Evolutionary conservation across 2,329 filamentous ascomycete species (phyloP).

Genomic region (Colletotrichum godetiae): DNA sequence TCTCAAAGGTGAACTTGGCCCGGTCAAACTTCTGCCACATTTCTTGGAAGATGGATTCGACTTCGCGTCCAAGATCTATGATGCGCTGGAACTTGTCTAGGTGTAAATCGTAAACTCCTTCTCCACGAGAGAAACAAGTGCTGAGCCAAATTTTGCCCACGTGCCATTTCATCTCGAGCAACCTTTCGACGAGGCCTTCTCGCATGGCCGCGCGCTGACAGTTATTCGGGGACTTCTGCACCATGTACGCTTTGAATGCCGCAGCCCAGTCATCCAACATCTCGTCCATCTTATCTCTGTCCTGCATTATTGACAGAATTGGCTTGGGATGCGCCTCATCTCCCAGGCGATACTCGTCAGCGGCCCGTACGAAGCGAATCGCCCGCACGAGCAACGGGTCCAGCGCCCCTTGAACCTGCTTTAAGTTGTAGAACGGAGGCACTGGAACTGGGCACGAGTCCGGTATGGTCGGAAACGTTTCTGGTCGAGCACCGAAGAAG

Average conservation of each 20-base stretch:
- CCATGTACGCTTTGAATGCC: constrained; percentile 38
- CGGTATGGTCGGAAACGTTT: constrained; percentile 40
- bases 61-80: constrained; percentile 40
- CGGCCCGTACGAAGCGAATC: constrained; percentile 44
- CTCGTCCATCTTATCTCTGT: constrained; percentile 38
- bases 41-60: constrained; percentile 23
- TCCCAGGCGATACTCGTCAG: constrained; percentile 42
- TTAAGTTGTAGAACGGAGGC: constrained; percentile 31
- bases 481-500: constrained; percentile 46
- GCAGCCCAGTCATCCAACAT: constrained; percentile 44
- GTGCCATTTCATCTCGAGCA: constrained; percentile 45
- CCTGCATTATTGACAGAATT: constrained; percentile 36
- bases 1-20: constrained; percentile 53
- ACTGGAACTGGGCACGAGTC: neutral
- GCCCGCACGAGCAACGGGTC: constrained; percentile 42
- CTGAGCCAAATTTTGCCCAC: constrained; percentile 48
- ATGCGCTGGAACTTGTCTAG: constrained; percentile 45
- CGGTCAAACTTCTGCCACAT: neutral
- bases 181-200: constrained; percentile 29
- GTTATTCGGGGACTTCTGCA: neutral
- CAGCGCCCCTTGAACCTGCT: constrained; percentile 45
- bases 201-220: neutral
- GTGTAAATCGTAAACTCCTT: constrained; percentile 49
- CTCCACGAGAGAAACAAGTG: constrained; percentile 43
- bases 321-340: constrained; percentile 12